Conservation (phyloP, 2,329 filamentous ascomycete species). For the Alternaria arbusti region DNA sequence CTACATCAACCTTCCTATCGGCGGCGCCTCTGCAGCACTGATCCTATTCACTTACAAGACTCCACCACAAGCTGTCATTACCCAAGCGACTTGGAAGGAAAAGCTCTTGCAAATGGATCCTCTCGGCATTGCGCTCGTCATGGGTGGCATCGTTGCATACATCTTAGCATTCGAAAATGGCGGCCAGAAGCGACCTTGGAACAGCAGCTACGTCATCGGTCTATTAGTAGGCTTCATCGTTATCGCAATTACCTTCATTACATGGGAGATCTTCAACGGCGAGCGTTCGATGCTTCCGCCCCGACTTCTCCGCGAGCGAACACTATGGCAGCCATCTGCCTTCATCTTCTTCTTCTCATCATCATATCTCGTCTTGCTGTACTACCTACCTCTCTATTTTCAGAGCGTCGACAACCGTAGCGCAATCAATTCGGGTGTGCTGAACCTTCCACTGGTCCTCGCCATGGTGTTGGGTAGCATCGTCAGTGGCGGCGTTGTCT, state of each 20-base stretch:
- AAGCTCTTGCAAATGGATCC: constrained; percentile 56
- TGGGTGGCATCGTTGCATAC: constrained; percentile 49
- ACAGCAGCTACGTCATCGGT: constrained; percentile 52
- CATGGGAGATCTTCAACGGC: constrained; percentile 45
- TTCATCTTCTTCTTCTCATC: constrained; percentile 49
- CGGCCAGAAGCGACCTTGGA: constrained; percentile 35
- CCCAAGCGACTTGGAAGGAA: constrained; percentile 34
- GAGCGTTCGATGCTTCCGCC: constrained; percentile 51
- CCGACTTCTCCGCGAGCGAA: constrained; percentile 50
- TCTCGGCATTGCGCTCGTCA: constrained; percentile 49
- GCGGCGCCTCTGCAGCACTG: constrained; percentile 45
- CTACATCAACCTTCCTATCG: constrained; percentile 54
- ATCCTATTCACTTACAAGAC: constrained; percentile 40
- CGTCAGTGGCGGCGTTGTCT: constrained; percentile 5
- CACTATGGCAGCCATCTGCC: constrained; percentile 40
- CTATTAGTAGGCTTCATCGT: constrained; percentile 53
- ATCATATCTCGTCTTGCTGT: constrained; percentile 49
- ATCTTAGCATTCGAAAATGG: constrained; percentile 58
- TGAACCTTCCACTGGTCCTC: constrained; percentile 53
- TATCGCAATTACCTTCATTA: constrained; percentile 45
- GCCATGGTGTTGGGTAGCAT: constrained; percentile 23
- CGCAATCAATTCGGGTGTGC: constrained; percentile 50
- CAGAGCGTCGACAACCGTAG: constrained; percentile 50
- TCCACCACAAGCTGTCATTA: constrained; percentile 25
- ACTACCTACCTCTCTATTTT: constrained; percentile 59